Conservation (phyloP, 805 yeast genomes). For the Yamadazyma sp. region DNA sequence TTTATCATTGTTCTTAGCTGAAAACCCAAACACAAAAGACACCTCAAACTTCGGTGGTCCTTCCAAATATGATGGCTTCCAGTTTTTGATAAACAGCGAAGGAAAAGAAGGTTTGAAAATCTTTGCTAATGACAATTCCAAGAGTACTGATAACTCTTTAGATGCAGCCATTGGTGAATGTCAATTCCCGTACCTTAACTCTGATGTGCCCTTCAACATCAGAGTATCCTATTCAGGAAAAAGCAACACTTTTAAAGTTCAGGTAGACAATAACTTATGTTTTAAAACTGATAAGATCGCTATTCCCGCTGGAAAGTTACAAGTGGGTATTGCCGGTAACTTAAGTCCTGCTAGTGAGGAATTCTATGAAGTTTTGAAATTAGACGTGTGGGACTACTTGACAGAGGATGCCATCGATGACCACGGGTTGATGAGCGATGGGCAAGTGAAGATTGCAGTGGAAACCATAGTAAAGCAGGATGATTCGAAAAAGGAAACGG, state of each 20-base stretch:
- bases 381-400: slow-evolving; percentile 55
- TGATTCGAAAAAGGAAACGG: not conserved
- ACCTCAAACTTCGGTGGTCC: slow-evolving; percentile 51
- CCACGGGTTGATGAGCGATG: slow-evolving; percentile 48
- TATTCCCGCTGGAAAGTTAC: slow-evolving; percentile 43
- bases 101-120: slow-evolving; percentile 55
- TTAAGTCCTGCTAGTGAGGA: slow-evolving; percentile 40
- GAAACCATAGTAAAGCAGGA: slow-evolving; percentile 3
- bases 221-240: slow-evolving; percentile 57
- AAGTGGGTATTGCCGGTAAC: slow-evolving; percentile 55
- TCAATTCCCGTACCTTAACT: slow-evolving; percentile 58
- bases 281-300: slow-evolving; percentile 59
- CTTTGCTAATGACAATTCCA: slow-evolving; percentile 59
- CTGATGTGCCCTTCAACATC: slow-evolving; percentile 69
- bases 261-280: slow-evolving; percentile 69
- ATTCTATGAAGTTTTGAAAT: slow-evolving; percentile 61
- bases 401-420: slow-evolving; percentile 58
- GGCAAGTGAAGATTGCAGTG: slow-evolving; percentile 39
- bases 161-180: slow-evolving; percentile 53
- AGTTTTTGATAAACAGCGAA: slow-evolving; percentile 53
- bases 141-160: slow-evolving; percentile 28
- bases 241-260: slow-evolving; percentile 55
- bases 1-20: slow-evolving; percentile 48
- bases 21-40: slow-evolving; percentile 18
- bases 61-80: slow-evolving; percentile 58